These are phyloP conservation scores for Aspergillus ibericus DNA, from an alignment of 2,329 filamentous ascomycete species.

Conservation along the genomic window DNA sequence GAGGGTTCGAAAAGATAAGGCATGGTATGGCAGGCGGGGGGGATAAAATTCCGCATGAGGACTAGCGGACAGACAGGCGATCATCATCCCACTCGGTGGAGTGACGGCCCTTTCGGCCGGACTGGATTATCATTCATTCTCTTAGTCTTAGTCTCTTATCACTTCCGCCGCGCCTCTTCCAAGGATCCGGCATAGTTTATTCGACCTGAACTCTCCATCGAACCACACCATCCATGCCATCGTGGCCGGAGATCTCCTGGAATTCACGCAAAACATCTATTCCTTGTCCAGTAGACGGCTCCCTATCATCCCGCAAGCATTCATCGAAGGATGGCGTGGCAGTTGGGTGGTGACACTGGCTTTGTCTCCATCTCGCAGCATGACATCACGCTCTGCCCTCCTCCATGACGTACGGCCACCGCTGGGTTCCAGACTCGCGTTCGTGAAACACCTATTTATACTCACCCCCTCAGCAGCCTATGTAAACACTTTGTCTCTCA, in stretches of 20 bases:
- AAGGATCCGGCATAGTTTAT: background rate
- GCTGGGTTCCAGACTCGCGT: background rate
- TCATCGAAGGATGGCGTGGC: background rate
- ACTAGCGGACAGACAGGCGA: background rate
- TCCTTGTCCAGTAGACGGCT: background rate
- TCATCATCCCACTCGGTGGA: background rate
- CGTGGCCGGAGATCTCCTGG: background rate
- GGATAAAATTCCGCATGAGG: conserved; percentile 2
- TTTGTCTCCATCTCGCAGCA: conserved; percentile 3
- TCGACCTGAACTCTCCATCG: background rate
- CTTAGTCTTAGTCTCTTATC: background rate
- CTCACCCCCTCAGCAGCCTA: background rate
- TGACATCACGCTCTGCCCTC: conserved; percentile 22
- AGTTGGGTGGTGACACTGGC: background rate
- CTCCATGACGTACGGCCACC: conserved; percentile 22
- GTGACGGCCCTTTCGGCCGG: background rate
- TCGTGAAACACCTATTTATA: conserved; percentile 2
- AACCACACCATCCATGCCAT: background rate
- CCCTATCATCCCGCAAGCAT: background rate
- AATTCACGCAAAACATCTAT: background rate
- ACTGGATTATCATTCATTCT: background rate
- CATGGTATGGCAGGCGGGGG: background rate
- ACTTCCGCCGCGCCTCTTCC: background rate
- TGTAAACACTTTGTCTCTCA: background rate
- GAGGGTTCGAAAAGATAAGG: background rate